Evolutionary conservation across 768 basidiomycete genomes (phyloP).

Genomic region (Lactarius evosmus): DNA sequence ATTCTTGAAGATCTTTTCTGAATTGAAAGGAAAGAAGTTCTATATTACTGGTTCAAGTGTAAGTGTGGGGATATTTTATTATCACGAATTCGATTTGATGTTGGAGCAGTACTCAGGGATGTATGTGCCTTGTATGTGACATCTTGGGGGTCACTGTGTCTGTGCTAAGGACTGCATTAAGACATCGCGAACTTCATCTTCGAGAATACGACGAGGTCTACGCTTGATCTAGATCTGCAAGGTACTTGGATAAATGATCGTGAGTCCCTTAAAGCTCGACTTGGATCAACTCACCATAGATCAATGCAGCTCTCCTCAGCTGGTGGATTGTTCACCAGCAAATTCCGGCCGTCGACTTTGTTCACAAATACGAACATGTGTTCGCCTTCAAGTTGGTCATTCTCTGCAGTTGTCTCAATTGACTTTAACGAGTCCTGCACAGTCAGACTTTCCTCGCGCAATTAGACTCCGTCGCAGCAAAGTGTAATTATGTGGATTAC

Average conservation of each 20-base stretch:
- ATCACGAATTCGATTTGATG: neutral
- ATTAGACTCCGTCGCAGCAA: conserved; percentile 49
- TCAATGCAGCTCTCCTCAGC: conserved; percentile 48
- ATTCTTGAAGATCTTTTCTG: conserved; percentile 70
- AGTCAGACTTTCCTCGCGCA: conserved; percentile 61
- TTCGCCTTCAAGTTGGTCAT: conserved; percentile 66
- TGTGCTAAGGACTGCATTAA: conserved; percentile 29
- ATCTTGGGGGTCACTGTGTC: conserved; percentile 30
- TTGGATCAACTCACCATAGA: neutral
- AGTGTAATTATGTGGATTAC: conserved; percentile 66
- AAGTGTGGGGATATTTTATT: conserved; percentile 31
- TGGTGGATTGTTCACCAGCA: conserved; percentile 63
- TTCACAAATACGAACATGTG: conserved; percentile 65
- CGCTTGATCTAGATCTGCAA: conserved; percentile 55
- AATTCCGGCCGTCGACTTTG: conserved; percentile 71
- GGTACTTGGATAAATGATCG: conserved; percentile 75
- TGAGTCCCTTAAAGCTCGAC: conserved; percentile 36
- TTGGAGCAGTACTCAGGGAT: conserved; percentile 63
- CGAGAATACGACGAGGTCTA: conserved; percentile 42
- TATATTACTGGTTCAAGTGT: conserved; percentile 76
- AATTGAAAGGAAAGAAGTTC: conserved; percentile 68
- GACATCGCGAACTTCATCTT: conserved; percentile 77
- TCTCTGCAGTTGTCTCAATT: neutral
- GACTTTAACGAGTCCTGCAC: neutral
- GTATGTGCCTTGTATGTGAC: conserved; percentile 58